These are phyloP conservation scores for Raphanus hybrid DNA, from an alignment of 441 rosid genomes.

Conservation along the genomic window DNA sequence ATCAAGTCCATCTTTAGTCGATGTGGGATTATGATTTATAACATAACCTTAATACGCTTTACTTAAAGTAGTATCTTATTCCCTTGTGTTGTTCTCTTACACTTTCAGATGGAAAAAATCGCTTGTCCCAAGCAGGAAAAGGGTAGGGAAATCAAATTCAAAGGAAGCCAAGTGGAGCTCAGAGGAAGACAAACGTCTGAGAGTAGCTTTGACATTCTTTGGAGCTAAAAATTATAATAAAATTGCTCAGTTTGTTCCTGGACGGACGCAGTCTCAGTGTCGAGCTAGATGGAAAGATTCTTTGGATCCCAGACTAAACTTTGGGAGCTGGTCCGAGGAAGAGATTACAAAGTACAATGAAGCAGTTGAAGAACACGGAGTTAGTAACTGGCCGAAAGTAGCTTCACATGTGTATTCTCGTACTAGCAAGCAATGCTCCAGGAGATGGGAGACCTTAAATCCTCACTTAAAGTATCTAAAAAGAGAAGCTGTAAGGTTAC, in stretches of 20 bases:
- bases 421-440: conserved; percentile 77
- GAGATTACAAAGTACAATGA: conserved; percentile 73
- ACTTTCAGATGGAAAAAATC: conserved; percentile 72
- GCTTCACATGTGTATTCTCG: conserved; percentile 67
- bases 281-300: conserved; percentile 75
- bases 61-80: not conserved
- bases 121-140: conserved; percentile 55
- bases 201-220: conserved; percentile 80
- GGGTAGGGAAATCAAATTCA: not conserved
- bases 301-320: conserved; percentile 73
- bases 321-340: conserved; percentile 69
- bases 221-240: conserved; percentile 79
- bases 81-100: not conserved
- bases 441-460: conserved; percentile 76
- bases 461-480: conserved; percentile 68
- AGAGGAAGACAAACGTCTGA: conserved; percentile 29
- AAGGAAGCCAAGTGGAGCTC: conserved; percentile 45
- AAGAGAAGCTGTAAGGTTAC: conserved; percentile 55
- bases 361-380: conserved; percentile 43
- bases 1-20: conserved; percentile 19
- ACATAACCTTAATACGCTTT: not conserved
- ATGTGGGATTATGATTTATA: conserved; percentile 8
- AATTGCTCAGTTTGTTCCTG: conserved; percentile 81
- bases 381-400: conserved; percentile 66
- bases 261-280: conserved; percentile 74